Evolutionary conservation across 176 grass and related monocot genomes (phyloP).

Genomic region (Aegilops bicornis): DNA sequence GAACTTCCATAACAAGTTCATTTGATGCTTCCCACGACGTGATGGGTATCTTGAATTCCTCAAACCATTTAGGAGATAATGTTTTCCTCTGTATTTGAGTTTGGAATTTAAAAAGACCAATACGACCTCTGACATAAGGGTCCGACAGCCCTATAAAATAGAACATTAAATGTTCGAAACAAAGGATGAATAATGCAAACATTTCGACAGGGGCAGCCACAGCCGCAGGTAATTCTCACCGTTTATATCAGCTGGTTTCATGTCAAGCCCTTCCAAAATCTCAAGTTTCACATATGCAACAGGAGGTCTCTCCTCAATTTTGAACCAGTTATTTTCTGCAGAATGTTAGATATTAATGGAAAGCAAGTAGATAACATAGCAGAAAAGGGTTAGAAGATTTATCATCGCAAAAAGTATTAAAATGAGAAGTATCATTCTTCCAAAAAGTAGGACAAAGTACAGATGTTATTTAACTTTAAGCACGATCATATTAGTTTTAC

Average conservation of each 20-base stretch:
- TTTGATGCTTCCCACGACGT: conserved; percentile 78
- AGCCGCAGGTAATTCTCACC: conserved; percentile 43
- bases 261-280: conserved; percentile 88
- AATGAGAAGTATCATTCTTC: conserved; percentile 3
- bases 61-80: conserved; percentile 79
- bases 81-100: conserved; percentile 86
- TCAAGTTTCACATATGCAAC: conserved; percentile 80
- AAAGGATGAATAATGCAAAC: conserved; percentile 23
- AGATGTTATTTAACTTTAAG: neutral
- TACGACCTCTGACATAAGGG: conserved; percentile 82
- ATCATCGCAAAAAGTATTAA: neutral
- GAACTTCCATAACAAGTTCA: conserved; percentile 75
- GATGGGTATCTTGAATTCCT: conserved; percentile 95
- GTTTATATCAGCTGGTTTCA: conserved; percentile 95
- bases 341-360: conserved; percentile 12
- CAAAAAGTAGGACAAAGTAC: conserved; percentile 11
- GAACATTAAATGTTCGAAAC: conserved; percentile 15
- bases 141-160: conserved; percentile 70
- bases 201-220: neutral
- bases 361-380: conserved; percentile 11
- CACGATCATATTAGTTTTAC: conserved; percentile 1
- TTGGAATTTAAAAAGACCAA: conserved; percentile 82
- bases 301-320: conserved; percentile 75
- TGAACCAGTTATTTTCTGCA: conserved; percentile 81
- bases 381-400: neutral